Percentiles rank a stretch among this genome's conserved stretches.
Evolutionary conservation across 352 stramenopile genomes (phyloP).

Genomic region (Globisporangium irregulare): DNA sequence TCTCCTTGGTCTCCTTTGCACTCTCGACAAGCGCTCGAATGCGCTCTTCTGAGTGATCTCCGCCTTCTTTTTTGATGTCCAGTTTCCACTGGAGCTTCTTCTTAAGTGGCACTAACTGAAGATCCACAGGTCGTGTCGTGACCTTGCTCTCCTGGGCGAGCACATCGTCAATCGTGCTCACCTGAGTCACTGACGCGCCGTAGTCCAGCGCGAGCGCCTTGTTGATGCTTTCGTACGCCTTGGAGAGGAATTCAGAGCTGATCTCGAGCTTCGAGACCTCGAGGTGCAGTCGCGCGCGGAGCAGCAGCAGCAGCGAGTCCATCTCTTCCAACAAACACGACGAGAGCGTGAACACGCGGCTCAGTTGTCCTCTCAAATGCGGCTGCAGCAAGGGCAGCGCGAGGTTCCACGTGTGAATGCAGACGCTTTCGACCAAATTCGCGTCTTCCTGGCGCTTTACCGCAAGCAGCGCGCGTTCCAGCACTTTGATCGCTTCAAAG

Average conservation of each 20-base stretch:
- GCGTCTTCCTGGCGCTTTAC: constrained; percentile 74
- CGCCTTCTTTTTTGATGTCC: constrained; percentile 32
- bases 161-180: constrained; percentile 32
- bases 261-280: constrained; percentile 88
- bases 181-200: constrained; percentile 16
- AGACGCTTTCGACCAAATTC: constrained; percentile 77
- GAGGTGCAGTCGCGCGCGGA: constrained; percentile 79
- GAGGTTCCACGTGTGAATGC: constrained; percentile 82
- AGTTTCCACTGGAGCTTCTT: constrained; percentile 64
- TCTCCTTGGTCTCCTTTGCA: constrained; percentile 62
- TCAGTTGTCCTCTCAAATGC: constrained; percentile 61
- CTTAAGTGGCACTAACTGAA: constrained; percentile 65
- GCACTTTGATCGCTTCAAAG: constrained; percentile 68
- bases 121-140: constrained; percentile 46
- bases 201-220: constrained; percentile 74
- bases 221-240: constrained; percentile 58
- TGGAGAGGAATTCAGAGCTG: constrained; percentile 79
- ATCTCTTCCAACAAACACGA: constrained; percentile 67
- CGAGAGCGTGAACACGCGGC: constrained; percentile 66
- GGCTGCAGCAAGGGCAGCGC: constrained; percentile 74
- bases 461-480: constrained; percentile 77
- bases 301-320: constrained; percentile 71
- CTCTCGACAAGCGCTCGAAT: constrained; percentile 70
- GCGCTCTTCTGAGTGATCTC: constrained; percentile 27
- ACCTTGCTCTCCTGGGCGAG: constrained; percentile 31